A percentile compares a stretch with the other conserved stretches of the same genome.
Conservation (phyloP, 192 early-diverging fungal genomes). For the Spinellus fusiger region DNA sequence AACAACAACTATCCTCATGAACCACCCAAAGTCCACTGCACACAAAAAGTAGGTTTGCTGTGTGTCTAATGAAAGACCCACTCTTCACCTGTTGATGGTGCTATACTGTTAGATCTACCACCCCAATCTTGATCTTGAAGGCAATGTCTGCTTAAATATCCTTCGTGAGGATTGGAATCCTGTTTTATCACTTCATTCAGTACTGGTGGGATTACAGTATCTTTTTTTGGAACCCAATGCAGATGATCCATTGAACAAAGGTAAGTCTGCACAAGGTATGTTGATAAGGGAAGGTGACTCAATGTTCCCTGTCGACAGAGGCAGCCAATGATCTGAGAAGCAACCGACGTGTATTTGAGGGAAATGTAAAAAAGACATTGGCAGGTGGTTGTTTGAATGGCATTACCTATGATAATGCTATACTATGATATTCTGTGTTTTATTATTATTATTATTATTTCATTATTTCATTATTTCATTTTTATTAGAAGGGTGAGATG, state of each 20-base stretch:
- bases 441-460: too few species aligned
- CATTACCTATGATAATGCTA: constrained; percentile 66
- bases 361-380: constrained; percentile 74
- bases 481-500: too few species aligned
- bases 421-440: too few species aligned
- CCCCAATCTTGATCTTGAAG: constrained; percentile 95
- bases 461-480: too few species aligned
- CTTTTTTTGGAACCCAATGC: constrained; percentile 93
- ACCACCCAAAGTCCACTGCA: constrained; percentile 86
- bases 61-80: not conserved
- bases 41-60: constrained; percentile 62
- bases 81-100: not conserved
- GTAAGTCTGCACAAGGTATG: constrained; percentile 23
- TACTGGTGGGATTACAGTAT: constrained; percentile 88
- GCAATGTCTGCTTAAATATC: constrained; percentile 95
- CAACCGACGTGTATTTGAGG: constrained; percentile 65
- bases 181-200: constrained; percentile 87
- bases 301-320: not conserved
- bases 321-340: constrained; percentile 19
- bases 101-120: constrained; percentile 74
- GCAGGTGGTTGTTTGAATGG: constrained; percentile 65
- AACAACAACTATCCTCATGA: constrained; percentile 91
- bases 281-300: not conserved
- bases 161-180: constrained; percentile 99
- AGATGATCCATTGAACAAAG: constrained; percentile 97